phyloP scores from a whole-genome alignment of 1,284 basidiomycete genomes.

The Volvariella surrecta region DNA sequence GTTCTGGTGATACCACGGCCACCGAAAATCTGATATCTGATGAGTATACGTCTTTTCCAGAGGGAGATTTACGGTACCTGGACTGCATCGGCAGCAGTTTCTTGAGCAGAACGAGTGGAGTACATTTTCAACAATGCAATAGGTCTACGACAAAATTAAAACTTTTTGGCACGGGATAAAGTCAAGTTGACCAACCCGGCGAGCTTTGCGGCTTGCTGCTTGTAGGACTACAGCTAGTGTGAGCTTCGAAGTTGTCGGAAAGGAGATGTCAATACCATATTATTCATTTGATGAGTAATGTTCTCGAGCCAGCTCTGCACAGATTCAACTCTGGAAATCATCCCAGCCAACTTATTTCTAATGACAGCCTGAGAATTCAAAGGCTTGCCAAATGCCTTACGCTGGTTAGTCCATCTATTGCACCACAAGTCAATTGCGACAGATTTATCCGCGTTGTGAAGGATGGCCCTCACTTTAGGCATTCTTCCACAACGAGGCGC shows the following conservation, averaged over 20 bases:
- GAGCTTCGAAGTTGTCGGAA: not conserved
- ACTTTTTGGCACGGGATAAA: not conserved
- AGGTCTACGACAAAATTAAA: slow-evolving; percentile 27
- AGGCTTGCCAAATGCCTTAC: slow-evolving; percentile 73
- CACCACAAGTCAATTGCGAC: slow-evolving; percentile 11
- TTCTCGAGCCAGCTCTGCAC: slow-evolving; percentile 75
- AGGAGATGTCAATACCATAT: slow-evolving; percentile 48
- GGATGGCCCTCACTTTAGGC: slow-evolving; percentile 39
- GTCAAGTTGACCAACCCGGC: slow-evolving; percentile 29
- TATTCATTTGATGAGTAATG: slow-evolving; percentile 75
- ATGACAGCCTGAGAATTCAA: slow-evolving; percentile 75
- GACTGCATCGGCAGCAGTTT: slow-evolving; percentile 61
- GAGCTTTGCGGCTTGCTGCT: slow-evolving; percentile 28
- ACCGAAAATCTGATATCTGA: slow-evolving; percentile 45
- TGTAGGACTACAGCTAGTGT: slow-evolving; percentile 15
- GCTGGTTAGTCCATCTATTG: slow-evolving; percentile 51
- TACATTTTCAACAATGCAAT: slow-evolving; percentile 66
- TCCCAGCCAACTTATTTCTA: slow-evolving; percentile 65
- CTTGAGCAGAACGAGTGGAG: slow-evolving; percentile 44
- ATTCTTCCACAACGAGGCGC: slow-evolving; percentile 54
- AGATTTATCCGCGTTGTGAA: not conserved
- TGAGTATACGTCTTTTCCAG: not conserved
- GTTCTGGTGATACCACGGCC: slow-evolving; percentile 58
- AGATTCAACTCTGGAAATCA: slow-evolving; percentile 72
- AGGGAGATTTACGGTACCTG: slow-evolving; percentile 17